phyloP scores from a whole-genome alignment of 106 monocot species.

The Vanilla planifolia region DNA sequence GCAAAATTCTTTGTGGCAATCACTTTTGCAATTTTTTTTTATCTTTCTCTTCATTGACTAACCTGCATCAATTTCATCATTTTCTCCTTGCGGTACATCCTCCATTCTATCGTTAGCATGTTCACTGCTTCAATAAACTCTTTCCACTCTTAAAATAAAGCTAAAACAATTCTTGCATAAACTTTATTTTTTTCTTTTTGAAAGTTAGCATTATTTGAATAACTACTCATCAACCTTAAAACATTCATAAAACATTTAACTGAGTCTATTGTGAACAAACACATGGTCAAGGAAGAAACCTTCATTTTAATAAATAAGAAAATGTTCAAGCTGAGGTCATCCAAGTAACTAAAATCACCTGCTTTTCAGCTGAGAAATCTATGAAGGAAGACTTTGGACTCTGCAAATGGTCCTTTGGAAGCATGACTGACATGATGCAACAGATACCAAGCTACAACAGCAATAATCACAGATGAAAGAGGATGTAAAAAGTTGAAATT shows the following conservation, averaged over 20 bases:
- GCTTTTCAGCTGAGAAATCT: conserved; percentile 11
- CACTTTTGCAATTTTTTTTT: no score
- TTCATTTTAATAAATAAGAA: not conserved
- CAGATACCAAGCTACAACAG: conserved; percentile 22
- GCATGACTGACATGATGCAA: conserved; percentile 20
- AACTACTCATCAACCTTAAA: not conserved
- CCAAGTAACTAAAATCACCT: conserved; percentile 16
- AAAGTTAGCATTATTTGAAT: not conserved
- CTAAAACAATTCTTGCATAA: no score
- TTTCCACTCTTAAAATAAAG: not conserved
- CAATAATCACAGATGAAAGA: not conserved
- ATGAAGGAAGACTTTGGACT: conserved; percentile 19
- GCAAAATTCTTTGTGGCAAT: no score
- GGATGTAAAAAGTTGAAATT: not conserved
- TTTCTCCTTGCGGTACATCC: no score
- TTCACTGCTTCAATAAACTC: no score
- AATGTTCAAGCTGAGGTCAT: not conserved
- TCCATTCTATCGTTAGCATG: no score
- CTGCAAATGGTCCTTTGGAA: conserved; percentile 24
- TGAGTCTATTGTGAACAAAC: no score
- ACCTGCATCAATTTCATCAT: no score
- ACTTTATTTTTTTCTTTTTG: not conserved
- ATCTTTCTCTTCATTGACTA: no score
- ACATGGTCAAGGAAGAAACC: no score
- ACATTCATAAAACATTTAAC: no score